A percentile compares a stretch with the other conserved stretches of the same genome.
phyloP scores from a whole-genome alignment of 2,329 filamentous ascomycete species.

The Colletotrichum lindemuthianum region DNA sequence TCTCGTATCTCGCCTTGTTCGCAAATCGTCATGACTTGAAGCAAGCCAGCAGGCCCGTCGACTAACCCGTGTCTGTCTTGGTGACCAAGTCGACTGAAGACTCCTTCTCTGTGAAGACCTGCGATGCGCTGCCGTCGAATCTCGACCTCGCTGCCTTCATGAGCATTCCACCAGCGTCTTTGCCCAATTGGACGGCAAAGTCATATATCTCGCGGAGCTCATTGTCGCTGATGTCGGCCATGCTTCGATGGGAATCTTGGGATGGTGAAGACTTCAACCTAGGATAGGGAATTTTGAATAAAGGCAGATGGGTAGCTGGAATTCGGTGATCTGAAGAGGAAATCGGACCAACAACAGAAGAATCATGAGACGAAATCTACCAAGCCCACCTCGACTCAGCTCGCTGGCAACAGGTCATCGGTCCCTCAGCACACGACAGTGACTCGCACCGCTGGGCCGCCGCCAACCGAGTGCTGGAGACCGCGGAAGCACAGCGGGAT shows the following conservation, averaged over 20 bases:
- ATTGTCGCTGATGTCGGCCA: slow-evolving; percentile 45
- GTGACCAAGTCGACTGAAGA: slow-evolving; percentile 82
- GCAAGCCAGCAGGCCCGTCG: background rate
- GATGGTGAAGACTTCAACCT: too few relatives aligned
- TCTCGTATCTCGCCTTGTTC: background rate
- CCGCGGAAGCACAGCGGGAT: slow-evolving; percentile 32
- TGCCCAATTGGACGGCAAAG: slow-evolving; percentile 77
- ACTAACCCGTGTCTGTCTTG: slow-evolving; percentile 75
- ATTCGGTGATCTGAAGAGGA: too few relatives aligned
- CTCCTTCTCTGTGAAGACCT: slow-evolving; percentile 71
- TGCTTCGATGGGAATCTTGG: background rate
- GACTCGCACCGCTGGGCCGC: slow-evolving; percentile 30
- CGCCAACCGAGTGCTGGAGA: slow-evolving; percentile 28
- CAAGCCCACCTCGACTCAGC: too few relatives aligned
- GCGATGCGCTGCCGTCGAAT: slow-evolving; percentile 50
- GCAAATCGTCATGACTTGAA: background rate
- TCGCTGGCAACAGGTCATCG: background rate
- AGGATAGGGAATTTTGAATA: too few relatives aligned
- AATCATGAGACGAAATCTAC: too few relatives aligned
- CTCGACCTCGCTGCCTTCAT: slow-evolving; percentile 70
- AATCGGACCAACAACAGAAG: too few relatives aligned
- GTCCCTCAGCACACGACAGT: background rate
- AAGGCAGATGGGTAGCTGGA: too few relatives aligned
- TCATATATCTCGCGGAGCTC: slow-evolving; percentile 73
- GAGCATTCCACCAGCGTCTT: slow-evolving; percentile 74